Base-by-base conservation (phyloP, 225 moss, liverwort and hornwort species). In the Pseudoscleropodium purum region DNA sequence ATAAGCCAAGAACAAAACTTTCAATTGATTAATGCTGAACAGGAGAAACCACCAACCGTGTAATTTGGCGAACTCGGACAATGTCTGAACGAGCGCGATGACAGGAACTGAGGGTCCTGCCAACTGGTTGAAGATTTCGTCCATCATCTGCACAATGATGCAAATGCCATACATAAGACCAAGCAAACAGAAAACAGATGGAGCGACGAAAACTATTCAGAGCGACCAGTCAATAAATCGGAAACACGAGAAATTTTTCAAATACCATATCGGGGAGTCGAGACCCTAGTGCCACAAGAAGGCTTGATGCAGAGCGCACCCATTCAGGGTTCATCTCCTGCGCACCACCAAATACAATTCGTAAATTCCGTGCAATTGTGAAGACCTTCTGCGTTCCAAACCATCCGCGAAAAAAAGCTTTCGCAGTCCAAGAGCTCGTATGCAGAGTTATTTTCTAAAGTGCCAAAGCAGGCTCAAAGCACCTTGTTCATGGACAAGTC, bases 401-500 rank as follows among this genome's bases (percentile, higher is more conserved):
- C n/a, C 78, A 85, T 77, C 52, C 37, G 52, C 64, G 39, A 70
- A 65, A 52, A 25, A 63, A 78, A 64, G 37, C 82, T 87, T 87
- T 84, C 87, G 76, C 54, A 37, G 31, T 69, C 56, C 47, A 84
- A 79, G 73, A 84, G 82, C 89, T 82, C 81, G 41, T 59, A 61
- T 41, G 66, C 15, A 81, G 84, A 78, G 83, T 60, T 80, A 25
- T 51, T 64, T 59, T 49, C 83, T 90, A 66, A 82, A 88, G 54
- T 10, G 69, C 30, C 68, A 82, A 87, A 87, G 76, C 76, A 81
- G 82, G 79, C 52, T 87, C 36, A 59, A 87, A 86, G 67, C 88
- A 99, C 99, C 96, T 97, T 99, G 84, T 94, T 95, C 89, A 93
- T 96, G 79, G 97, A 94, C 94, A 99, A 92, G 89, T 99, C 97